These are phyloP conservation scores for Leucoagaricus sp. DNA, from an alignment of 1,284 basidiomycete species.

Conservation along the genomic window DNA sequence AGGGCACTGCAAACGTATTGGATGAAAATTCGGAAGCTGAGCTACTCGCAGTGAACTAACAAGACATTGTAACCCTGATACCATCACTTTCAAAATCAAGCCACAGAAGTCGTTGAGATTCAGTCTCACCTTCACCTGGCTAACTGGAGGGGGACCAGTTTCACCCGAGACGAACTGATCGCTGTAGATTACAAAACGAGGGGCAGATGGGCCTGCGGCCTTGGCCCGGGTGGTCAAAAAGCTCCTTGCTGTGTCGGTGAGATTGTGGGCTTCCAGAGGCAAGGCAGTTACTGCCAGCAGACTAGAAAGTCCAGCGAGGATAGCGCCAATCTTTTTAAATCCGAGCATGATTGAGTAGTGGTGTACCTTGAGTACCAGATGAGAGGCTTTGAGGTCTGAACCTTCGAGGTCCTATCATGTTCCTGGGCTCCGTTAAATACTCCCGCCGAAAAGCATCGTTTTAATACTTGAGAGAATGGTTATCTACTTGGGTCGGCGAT, in stretches of 20 bases:
- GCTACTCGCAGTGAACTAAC: slow-evolving; percentile 24
- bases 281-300: slow-evolving; percentile 14
- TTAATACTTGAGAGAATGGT: neutral
- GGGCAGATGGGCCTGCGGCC: slow-evolving; percentile 44
- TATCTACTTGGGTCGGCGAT: neutral
- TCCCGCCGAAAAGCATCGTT: neutral
- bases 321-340: slow-evolving; percentile 2
- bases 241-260: slow-evolving; percentile 18
- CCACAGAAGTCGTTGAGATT: neutral
- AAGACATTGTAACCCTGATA: slow-evolving; percentile 38
- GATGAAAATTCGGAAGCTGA: no score
- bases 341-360: slow-evolving; percentile 2
- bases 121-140: slow-evolving; percentile 38
- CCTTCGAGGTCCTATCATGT: neutral
- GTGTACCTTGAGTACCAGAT: neutral
- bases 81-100: slow-evolving; percentile 1
- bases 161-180: slow-evolving; percentile 42
- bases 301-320: slow-evolving; percentile 17
- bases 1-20: slow-evolving; percentile 37
- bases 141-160: slow-evolving; percentile 43
- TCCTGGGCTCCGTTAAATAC: slow-evolving; percentile 8
- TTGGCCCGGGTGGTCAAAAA: slow-evolving; percentile 19
- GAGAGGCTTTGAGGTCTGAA: neutral
- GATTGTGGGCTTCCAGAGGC: slow-evolving; percentile 17
- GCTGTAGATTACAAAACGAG: slow-evolving; percentile 52